Conservation (phyloP, 257 asterid species). For the Solanum corneliomulleri region DNA sequence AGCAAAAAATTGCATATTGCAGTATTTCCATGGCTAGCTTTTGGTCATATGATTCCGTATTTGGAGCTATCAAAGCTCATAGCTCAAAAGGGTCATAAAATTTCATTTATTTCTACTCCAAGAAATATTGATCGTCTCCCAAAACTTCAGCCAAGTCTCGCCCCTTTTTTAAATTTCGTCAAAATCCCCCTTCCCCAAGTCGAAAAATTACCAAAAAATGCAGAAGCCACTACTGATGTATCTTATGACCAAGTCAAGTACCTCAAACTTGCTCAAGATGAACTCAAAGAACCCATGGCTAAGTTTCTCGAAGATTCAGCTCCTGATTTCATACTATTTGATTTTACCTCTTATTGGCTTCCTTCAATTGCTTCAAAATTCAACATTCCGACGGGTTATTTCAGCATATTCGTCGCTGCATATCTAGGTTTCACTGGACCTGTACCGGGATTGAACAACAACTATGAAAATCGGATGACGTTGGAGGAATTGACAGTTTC, state of each 20-base stretch:
- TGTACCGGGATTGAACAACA: not conserved
- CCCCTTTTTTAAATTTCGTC: conserved; percentile 14
- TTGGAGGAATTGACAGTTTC: conserved; percentile 13
- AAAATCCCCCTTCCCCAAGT: conserved; percentile 22
- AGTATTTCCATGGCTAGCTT: conserved; percentile 58
- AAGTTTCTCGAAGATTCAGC: conserved; percentile 3
- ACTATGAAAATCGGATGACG: not conserved
- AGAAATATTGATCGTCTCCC: conserved; percentile 53
- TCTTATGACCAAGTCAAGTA: conserved; percentile 15
- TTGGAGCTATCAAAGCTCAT: conserved; percentile 34
- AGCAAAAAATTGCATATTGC: conserved; percentile 20
- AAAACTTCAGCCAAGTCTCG: conserved; percentile 18
- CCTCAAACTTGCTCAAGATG: conserved; percentile 21
- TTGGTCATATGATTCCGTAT: conserved; percentile 51
- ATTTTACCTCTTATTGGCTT: conserved; percentile 17
- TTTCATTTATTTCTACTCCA: conserved; percentile 42
- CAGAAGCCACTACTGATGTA: conserved; percentile 17
- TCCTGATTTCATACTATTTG: conserved; percentile 21
- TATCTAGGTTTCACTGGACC: conserved; percentile 3
- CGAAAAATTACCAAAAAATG: conserved; percentile 6
- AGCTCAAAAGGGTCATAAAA: conserved; percentile 36
- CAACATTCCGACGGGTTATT: not conserved
- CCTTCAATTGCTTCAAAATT: conserved; percentile 6
- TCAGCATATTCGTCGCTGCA: conserved; percentile 3
- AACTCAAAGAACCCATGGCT: conserved; percentile 4